Evolutionary conservation across 768 basidiomycete genomes (phyloP), one percentile per base, ranked within the genome.

Genomic region (Rhodotorula sphaerocarpa): DNA sequence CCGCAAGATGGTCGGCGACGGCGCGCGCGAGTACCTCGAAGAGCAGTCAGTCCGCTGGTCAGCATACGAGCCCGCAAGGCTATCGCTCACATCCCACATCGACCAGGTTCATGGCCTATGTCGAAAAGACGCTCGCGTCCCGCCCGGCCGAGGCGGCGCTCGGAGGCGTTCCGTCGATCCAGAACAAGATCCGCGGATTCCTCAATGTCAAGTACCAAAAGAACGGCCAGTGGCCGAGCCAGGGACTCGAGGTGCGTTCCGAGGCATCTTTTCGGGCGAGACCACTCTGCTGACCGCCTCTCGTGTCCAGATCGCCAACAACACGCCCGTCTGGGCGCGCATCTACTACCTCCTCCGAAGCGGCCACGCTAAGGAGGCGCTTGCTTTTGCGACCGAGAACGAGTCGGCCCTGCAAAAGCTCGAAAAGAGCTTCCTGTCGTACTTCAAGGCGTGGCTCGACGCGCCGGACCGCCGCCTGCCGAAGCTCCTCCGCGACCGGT

Each of bases 271-370:
- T 11, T 7, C 21, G 31, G 14, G 15, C 42, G 21, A 16, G 1
- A 15, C 5, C 44, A n/a, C 44, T 10, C 12, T 6, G 3, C 45
- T 51, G 3, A 25, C 28, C 21, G n/a, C 51, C 23, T 43, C 46
- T 41, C 25, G n/a, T n/a, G n/a, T n/a, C n/a, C 63, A 92, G 87
- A 77, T 90, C 61, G 83, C 93, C 28, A 84, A 86, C 59, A 87
- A 87, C 15, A 86, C 87, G 70, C 89, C 91, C 2, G 70, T 97
- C 18, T 99, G 91, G 90, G 93, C 92, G 15, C 85, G 88, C 60
- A 73, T 92, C n/a, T 96, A 88, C 76, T 92, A 86, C 77, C 82
- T 99, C 21, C 79, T 99, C 15, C 84, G 93, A 30, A 86, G 86
- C 2, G 93, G 93, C 0, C 85, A 91, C 73, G 73, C 79, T 10